phyloP scores from a whole-genome alignment of 2,329 filamentous ascomycete genomes.

The Diaporthe helianthi region DNA sequence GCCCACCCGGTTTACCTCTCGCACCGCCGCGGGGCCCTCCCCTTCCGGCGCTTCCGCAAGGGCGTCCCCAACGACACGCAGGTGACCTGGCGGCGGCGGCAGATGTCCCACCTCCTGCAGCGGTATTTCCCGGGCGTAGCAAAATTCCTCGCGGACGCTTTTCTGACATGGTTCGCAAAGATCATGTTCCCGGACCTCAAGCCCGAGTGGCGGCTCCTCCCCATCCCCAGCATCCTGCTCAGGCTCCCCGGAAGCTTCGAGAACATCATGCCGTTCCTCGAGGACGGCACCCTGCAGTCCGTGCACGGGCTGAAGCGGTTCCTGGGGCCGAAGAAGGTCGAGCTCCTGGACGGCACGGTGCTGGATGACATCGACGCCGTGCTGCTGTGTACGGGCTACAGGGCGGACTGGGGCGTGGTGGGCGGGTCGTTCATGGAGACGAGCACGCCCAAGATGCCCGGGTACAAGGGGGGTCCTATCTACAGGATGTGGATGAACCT shows the following conservation, averaged over 20 bases:
- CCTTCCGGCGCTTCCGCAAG: constrained; percentile 32
- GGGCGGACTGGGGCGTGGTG: constrained; percentile 27
- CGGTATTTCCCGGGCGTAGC: constrained; percentile 36
- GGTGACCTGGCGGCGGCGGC: constrained; percentile 41
- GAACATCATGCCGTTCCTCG: constrained; percentile 44
- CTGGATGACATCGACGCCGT: constrained; percentile 31
- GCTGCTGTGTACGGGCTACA: constrained; percentile 33
- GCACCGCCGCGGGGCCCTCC: constrained; percentile 33
- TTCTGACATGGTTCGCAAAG: constrained; percentile 7
- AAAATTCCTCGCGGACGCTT: constrained; percentile 25
- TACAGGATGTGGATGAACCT: constrained; percentile 35
- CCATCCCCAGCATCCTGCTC: constrained; percentile 32
- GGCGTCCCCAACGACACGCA: constrained; percentile 31
- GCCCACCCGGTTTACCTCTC: constrained; percentile 33
- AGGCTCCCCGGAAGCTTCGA: constrained; percentile 36
- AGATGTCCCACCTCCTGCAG: constrained; percentile 26
- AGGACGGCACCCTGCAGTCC: constrained; percentile 29
- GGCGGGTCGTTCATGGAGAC: constrained; percentile 26
- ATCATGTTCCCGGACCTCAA: constrained; percentile 38
- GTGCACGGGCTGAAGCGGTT: constrained; percentile 30
- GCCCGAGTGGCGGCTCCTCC: constrained; percentile 41
- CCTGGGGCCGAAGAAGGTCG: constrained; percentile 30
- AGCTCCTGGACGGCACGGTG: constrained; percentile 30
- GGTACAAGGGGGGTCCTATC: constrained; percentile 22
- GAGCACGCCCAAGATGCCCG: constrained; percentile 26